Evolutionary conservation across 108 stramenopile genomes (phyloP).

Genomic region (Stephanodiscus triporus): DNA sequence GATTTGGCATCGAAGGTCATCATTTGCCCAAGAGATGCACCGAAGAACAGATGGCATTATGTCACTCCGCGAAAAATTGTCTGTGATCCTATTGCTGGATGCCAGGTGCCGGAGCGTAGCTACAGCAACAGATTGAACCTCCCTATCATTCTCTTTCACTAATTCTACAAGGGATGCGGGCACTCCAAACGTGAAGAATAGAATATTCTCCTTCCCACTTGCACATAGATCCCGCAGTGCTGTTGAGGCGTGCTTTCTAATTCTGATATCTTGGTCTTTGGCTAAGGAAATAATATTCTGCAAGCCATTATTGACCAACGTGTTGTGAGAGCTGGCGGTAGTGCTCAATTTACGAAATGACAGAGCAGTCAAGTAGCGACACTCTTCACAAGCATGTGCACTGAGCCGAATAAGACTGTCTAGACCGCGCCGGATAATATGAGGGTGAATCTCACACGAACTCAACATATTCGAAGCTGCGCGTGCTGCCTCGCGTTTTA

Average conservation of each 20-base stretch:
- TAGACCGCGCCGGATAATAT: slow-evolving; percentile 64
- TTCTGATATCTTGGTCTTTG: slow-evolving; percentile 57
- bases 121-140: slow-evolving; percentile 68
- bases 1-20: slow-evolving; percentile 74
- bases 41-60: slow-evolving; percentile 59
- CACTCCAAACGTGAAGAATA: slow-evolving; percentile 70
- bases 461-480: slow-evolving; percentile 75
- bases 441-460: slow-evolving; percentile 58
- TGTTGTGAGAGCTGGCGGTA: slow-evolving; percentile 57
- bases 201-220: slow-evolving; percentile 60
- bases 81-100: slow-evolving; percentile 54
- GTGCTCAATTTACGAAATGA: slow-evolving; percentile 75
- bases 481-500: slow-evolving; percentile 82
- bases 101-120: slow-evolving; percentile 78
- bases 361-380: slow-evolving; percentile 74
- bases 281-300: slow-evolving; percentile 62
- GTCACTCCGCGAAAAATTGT: slow-evolving; percentile 55
- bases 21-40: slow-evolving; percentile 61
- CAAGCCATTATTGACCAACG: slow-evolving; percentile 55
- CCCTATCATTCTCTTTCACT: slow-evolving; percentile 52
- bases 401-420: slow-evolving; percentile 63
- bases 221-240: slow-evolving; percentile 77
- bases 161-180: slow-evolving; percentile 60
- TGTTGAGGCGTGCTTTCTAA: slow-evolving; percentile 69
- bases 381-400: slow-evolving; percentile 60